A percentile compares a stretch with the other conserved stretches of the same genome.
These are phyloP conservation scores for Suillus tomentosus DNA, from an alignment of 768 basidiomycete species.

Conservation along the genomic window DNA sequence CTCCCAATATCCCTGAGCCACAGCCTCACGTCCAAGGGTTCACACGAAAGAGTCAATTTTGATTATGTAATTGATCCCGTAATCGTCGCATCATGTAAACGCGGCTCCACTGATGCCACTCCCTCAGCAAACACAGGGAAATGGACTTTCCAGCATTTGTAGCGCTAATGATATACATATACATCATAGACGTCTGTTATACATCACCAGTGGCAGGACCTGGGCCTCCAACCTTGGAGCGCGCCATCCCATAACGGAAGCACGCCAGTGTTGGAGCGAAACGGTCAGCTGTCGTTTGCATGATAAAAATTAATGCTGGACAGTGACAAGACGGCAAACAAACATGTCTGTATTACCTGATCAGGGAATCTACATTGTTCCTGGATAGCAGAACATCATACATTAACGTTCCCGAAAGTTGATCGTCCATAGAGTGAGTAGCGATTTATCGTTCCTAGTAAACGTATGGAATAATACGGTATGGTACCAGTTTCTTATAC, in stretches of 20 bases:
- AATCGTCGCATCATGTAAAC: too few relatives aligned
- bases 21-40: too few relatives aligned
- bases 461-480: slow-evolving; percentile 81
- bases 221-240: background rate
- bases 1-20: too few relatives aligned
- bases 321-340: background rate
- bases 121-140: too few relatives aligned
- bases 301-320: background rate
- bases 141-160: too few relatives aligned
- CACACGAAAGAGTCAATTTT: too few relatives aligned
- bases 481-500: slow-evolving; percentile 87
- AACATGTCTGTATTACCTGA: background rate
- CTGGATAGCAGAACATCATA: background rate
- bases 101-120: background rate
- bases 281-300: background rate
- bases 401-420: background rate
- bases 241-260: background rate
- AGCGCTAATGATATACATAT: too few relatives aligned
- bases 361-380: background rate
- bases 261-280: background rate
- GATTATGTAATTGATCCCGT: too few relatives aligned
- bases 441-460: slow-evolving; percentile 46
- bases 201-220: background rate
- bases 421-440: background rate
- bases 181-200: too few relatives aligned